Percentiles rank a stretch among this genome's conserved stretches.
Evolutionary conservation across 2,329 filamentous ascomycete genomes (phyloP).

Genomic region (Colletotrichum viniferum): DNA sequence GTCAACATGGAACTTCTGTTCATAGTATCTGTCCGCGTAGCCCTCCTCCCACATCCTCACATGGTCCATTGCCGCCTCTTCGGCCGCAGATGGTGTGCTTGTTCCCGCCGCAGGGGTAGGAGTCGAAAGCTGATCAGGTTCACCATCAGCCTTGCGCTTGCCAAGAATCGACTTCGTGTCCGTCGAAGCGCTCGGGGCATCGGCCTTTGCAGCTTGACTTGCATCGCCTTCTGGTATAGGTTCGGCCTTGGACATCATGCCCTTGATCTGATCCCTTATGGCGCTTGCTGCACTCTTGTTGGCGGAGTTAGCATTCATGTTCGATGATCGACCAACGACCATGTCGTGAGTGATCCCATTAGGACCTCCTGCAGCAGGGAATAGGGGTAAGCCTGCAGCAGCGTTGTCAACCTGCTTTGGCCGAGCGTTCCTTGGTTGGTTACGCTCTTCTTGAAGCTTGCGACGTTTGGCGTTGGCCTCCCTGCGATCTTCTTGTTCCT

Average conservation of each 20-base stretch:
- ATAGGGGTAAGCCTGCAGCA: constrained; percentile 19
- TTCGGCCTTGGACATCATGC: constrained; percentile 31
- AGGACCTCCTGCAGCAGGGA: constrained; percentile 47
- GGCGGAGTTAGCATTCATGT: constrained; percentile 68
- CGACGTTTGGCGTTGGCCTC: constrained; percentile 81
- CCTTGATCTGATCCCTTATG: constrained; percentile 79
- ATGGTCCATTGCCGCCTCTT: constrained; percentile 75
- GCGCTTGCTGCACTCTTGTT: constrained; percentile 95
- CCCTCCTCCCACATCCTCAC: constrained; percentile 94
- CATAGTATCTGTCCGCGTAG: constrained; percentile 94
- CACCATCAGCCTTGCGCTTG: constrained; percentile 78
- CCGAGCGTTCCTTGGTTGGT: constrained; percentile 21
- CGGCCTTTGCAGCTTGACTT: constrained; percentile 25
- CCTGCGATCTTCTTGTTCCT: constrained; percentile 82
- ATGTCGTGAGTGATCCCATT: constrained; percentile 78
- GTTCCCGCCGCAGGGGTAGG: constrained; percentile 61
- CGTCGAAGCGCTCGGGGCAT: constrained; percentile 22
- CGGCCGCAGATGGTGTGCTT: constrained; percentile 52
- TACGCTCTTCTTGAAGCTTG: constrained; percentile 68
- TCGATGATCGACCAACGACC: constrained; percentile 58
- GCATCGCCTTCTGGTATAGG: constrained; percentile 5
- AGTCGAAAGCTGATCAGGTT: constrained; percentile 67
- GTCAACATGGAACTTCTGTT: constrained; percentile 91
- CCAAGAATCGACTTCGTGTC: constrained; percentile 57
- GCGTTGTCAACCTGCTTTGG: constrained; percentile 26